phyloP scores from a whole-genome alignment of 2,329 filamentous ascomycete species.

The Sclerotinia borealis region DNA sequence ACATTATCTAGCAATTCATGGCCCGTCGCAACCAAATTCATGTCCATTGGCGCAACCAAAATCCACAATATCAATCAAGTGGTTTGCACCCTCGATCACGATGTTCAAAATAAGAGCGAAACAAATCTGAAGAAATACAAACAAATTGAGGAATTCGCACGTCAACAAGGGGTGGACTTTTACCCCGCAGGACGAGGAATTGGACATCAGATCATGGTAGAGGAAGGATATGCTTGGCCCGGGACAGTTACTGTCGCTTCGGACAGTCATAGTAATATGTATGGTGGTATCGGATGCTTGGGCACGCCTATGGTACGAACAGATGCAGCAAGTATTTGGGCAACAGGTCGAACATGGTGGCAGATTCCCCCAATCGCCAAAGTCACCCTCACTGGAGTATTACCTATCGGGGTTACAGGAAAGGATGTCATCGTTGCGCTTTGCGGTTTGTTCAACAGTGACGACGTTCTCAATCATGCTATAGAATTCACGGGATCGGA shows the following conservation, averaged over 20 bases:
- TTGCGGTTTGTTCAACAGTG: conserved; percentile 77
- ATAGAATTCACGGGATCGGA: conserved; percentile 82
- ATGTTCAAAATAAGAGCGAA: conserved; percentile 77
- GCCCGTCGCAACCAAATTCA: conserved; percentile 71
- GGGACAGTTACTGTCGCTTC: conserved; percentile 76
- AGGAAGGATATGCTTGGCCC: conserved; percentile 80
- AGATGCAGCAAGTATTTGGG: conserved; percentile 81
- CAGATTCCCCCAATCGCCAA: conserved; percentile 79
- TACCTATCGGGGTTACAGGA: conserved; percentile 76
- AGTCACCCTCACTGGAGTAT: conserved; percentile 67
- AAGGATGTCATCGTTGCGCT: conserved; percentile 93
- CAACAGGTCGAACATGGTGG: conserved; percentile 79
- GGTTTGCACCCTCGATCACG: conserved; percentile 81
- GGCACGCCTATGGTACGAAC: conserved; percentile 81
- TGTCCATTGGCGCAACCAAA: conserved; percentile 71
- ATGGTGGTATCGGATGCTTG: conserved; percentile 71
- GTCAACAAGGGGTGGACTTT: conserved; percentile 69
- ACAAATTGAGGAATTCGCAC: conserved; percentile 76
- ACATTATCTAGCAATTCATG: conserved; percentile 59
- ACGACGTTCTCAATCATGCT: conserved; percentile 84
- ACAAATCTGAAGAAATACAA: conserved; percentile 77
- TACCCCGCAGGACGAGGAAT: conserved; percentile 75
- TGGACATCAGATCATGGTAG: conserved; percentile 88
- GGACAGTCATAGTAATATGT: conserved; percentile 75
- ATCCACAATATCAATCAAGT: conserved; percentile 67